Base-by-base conservation (phyloP, 169 alveolate species). In the Plasmodium vivax region DNA sequence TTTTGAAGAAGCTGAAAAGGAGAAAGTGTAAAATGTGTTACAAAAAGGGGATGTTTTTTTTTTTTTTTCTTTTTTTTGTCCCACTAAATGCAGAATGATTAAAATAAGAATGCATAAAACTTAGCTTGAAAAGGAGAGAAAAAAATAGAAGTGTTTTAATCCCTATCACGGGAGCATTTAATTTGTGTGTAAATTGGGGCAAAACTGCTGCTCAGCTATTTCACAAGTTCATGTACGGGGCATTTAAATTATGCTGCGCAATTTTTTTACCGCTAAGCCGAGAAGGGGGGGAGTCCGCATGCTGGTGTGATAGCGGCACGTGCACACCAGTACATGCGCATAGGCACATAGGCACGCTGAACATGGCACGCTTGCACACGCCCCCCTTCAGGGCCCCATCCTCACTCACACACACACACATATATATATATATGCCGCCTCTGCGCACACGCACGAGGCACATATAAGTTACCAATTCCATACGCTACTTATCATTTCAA, bases 381-480 rank as follows among this genome's bases (percentile, higher is more conserved):
- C 45, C 38, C 34, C 62, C 32, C 27, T 80, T 45, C 80, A 82
- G 83, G 79, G 62, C 41, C 68, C 80, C 56, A 23, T 82, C 41
- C 56, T 47, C n/a, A 92, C 71, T 82, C 73, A 47, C 58, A 56
- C 43, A 92, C 71, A 92, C 73, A 47, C 58, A 56, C 43, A 75
- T 54, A 27, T 92, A 47, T 92, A 27, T 92, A 47, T 92, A 16
- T 58, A 8, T 47, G 23, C 19, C 68, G 71, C n/a, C 41, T 19
- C 10, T 56, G 62, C 45, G 72, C 41, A 16, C 75, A 56, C 34
- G 54, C 68, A 47, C 23, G 16, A 62, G 72, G 23, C 77, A 36
- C 73, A 0, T 36, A 34, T 10, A 30, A 47, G 88, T 80, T 75
- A 81, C 54, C 82, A 72, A 54, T 77, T 84, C 45, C 56, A 81